Evolutionary conservation across 768 basidiomycete genomes (phyloP).

Genomic region (Podaxis sp.): DNA sequence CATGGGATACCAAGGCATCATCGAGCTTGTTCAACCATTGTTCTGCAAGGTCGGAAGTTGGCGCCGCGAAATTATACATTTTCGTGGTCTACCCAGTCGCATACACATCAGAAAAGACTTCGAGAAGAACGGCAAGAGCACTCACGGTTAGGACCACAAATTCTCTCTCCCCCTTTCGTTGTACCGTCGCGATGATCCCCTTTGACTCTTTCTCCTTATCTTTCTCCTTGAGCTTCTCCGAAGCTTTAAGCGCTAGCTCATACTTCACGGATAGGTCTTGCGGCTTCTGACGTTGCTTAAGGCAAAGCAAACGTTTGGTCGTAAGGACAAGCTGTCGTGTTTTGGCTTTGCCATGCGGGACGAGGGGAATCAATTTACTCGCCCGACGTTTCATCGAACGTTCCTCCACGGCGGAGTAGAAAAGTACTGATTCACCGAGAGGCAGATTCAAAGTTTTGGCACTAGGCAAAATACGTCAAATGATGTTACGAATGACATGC

Average conservation of each 20-base stretch:
- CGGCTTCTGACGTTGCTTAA: slow-evolving; percentile 41
- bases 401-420: slow-evolving; percentile 49
- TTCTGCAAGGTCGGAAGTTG: slow-evolving; percentile 27
- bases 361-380: slow-evolving; percentile 48
- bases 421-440: slow-evolving; percentile 45
- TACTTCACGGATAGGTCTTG: slow-evolving; percentile 41
- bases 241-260: slow-evolving; percentile 41
- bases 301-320: slow-evolving; percentile 48
- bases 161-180: slow-evolving; percentile 50
- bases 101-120: not conserved
- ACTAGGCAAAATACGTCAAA: slow-evolving; percentile 3
- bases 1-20: slow-evolving; percentile 18
- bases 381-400: slow-evolving; percentile 52
- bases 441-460: slow-evolving; percentile 34
- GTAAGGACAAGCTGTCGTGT: slow-evolving; percentile 54
- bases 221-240: slow-evolving; percentile 31
- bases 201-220: slow-evolving; percentile 45
- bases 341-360: slow-evolving; percentile 45
- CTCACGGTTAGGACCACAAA: slow-evolving; percentile 61
- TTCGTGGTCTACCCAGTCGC: slow-evolving; percentile 36
- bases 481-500: not conserved
- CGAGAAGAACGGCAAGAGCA: not conserved
- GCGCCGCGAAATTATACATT: slow-evolving; percentile 38
- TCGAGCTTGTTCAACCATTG: slow-evolving; percentile 39
- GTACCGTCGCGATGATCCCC: slow-evolving; percentile 40